Evolutionary conservation across 2,329 filamentous ascomycete genomes (phyloP).

Genomic region (Venturia pyrina): DNA sequence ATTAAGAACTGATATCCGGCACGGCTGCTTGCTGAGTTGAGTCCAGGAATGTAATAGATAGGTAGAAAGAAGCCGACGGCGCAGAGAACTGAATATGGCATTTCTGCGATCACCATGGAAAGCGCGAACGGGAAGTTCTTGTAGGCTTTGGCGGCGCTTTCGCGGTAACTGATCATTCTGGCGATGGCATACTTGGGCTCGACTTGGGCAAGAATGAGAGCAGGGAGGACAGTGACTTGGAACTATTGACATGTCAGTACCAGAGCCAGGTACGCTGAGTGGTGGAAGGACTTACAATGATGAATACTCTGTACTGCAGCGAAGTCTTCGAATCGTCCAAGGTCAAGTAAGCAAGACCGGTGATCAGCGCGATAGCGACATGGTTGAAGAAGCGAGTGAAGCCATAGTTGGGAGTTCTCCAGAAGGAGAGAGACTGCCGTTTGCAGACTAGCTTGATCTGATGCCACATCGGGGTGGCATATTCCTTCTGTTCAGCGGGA

Average conservation of each 20-base stretch:
- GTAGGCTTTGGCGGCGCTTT: constrained; percentile 80
- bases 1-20: constrained; percentile 85
- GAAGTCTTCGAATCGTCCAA: constrained; percentile 66
- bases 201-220: constrained; percentile 73
- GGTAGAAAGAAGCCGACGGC: constrained; percentile 73
- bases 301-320: constrained; percentile 77
- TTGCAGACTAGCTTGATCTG: constrained; percentile 67
- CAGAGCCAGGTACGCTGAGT: too few relatives aligned
- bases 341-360: constrained; percentile 69
- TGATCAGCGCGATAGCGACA: constrained; percentile 65
- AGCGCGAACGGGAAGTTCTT: constrained; percentile 66
- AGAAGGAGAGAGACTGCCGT: constrained; percentile 69
- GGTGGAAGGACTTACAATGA: constrained; percentile 39
- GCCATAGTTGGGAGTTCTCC: constrained; percentile 79
- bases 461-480: constrained; percentile 67
- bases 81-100: constrained; percentile 75
- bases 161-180: constrained; percentile 75
- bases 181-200: constrained; percentile 76
- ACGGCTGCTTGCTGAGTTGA: constrained; percentile 51
- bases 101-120: constrained; percentile 70
- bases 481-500: constrained; percentile 56
- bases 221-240: constrained; percentile 75
- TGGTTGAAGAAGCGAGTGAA: constrained; percentile 84
- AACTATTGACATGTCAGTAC: constrained; percentile 38
- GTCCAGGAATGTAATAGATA: constrained; percentile 74